A percentile compares a stretch with the other conserved stretches of the same genome.
These are phyloP conservation scores for Melanopsichium pennsylvanicum DNA, from an alignment of 1,284 basidiomycete genomes.

Conservation along the genomic window DNA sequence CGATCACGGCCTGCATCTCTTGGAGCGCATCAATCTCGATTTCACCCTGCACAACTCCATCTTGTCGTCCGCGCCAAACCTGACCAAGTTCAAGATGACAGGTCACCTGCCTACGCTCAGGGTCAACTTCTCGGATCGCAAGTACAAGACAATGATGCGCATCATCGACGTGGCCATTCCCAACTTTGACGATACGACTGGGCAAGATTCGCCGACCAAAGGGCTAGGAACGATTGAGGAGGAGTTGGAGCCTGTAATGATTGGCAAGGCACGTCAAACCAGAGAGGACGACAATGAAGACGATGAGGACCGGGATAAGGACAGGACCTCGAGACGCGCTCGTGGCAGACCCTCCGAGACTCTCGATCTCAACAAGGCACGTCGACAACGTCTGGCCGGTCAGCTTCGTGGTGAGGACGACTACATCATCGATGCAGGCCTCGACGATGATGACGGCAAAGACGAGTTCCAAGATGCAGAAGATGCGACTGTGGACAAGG, in stretches of 20 bases:
- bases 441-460: slow-evolving; percentile 54
- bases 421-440: slow-evolving; percentile 50
- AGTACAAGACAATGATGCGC: slow-evolving; percentile 93
- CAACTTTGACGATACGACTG: slow-evolving; percentile 74
- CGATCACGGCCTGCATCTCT: slow-evolving; percentile 71
- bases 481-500: slow-evolving; percentile 55
- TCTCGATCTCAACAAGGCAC: slow-evolving; percentile 54
- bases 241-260: slow-evolving; percentile 31
- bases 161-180: slow-evolving; percentile 92
- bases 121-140: slow-evolving; percentile 92
- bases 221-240: slow-evolving; percentile 38
- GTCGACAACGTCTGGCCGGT: slow-evolving; percentile 50
- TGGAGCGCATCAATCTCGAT: slow-evolving; percentile 92
- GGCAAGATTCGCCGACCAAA: slow-evolving; percentile 14
- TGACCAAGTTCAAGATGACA: slow-evolving; percentile 89
- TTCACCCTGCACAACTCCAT: slow-evolving; percentile 94
- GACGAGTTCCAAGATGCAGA: slow-evolving; percentile 59
- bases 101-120: slow-evolving; percentile 88
- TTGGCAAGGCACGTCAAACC: slow-evolving; percentile 7
- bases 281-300: slow-evolving; percentile 10
- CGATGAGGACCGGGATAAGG: slow-evolving; percentile 12
- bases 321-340: slow-evolving; percentile 11
- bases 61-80: slow-evolving; percentile 81
- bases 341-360: slow-evolving; percentile 31
- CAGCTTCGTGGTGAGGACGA: slow-evolving; percentile 58